Evolutionary conservation across 78 protist species (phyloP).

Genomic region (Cyanophora paradoxa): DNA sequence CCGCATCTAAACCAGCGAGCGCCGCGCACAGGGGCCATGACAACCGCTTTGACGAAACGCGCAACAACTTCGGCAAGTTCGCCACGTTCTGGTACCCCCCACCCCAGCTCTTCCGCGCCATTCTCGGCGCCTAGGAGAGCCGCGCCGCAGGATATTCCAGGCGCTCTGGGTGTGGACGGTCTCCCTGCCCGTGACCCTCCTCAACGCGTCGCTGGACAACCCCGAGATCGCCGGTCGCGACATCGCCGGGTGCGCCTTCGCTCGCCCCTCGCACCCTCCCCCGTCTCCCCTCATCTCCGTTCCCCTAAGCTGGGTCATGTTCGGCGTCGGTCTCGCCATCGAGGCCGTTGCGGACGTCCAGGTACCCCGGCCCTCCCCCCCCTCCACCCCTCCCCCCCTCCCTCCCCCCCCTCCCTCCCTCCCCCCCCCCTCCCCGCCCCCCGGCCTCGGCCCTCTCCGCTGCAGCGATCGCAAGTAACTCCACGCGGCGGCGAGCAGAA

Average conservation of each 20-base stretch:
- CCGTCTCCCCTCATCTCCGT: not conserved
- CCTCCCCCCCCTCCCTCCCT: too few relatives aligned
- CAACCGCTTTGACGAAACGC: not conserved
- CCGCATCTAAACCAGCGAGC: too few relatives aligned
- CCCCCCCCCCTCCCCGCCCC: too few relatives aligned
- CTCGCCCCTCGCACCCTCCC: not conserved
- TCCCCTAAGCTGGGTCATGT: not conserved
- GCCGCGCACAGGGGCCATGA: constrained; percentile 3
- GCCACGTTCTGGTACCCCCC: not conserved
- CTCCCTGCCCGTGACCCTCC: not conserved
- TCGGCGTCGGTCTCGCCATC: not conserved
- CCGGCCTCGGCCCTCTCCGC: too few relatives aligned
- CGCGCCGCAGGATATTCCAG: not conserved
- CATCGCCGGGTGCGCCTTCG: too few relatives aligned
- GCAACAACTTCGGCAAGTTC: constrained; percentile 1
- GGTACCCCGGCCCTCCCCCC: too few relatives aligned
- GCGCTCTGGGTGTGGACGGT: constrained; percentile 4
- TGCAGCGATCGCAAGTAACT: too few relatives aligned
- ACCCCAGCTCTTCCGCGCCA: not conserved
- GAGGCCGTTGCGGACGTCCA: constrained; percentile 6
- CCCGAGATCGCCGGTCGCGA: too few relatives aligned
- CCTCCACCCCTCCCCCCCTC: too few relatives aligned
- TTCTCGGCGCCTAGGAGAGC: not conserved
- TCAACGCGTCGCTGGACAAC: too few relatives aligned
- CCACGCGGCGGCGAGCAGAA: too few relatives aligned